Evolutionary conservation across 2,329 filamentous ascomycete genomes (phyloP), one percentile per base, ranked within the genome.

Genomic region (Botryosphaeria dothidea): DNA sequence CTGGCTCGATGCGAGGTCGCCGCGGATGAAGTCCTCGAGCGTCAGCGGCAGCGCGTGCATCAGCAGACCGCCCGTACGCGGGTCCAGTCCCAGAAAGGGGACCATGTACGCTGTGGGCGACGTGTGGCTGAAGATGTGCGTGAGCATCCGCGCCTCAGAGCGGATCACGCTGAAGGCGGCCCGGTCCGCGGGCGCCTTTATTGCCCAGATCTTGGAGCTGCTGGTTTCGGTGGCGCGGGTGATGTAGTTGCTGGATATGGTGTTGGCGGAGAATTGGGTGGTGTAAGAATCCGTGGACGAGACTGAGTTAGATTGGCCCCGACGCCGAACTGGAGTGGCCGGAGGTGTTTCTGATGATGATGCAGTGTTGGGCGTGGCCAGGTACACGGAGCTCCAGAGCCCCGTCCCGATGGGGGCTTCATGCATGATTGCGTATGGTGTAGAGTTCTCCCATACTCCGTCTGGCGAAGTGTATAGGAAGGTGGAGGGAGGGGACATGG

Each of bases 371-470:
- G 36, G 61, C 23, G 29, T 69, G 6, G 74, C 76, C 6, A 75
- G 68, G 66, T 75, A 77, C 0, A 78, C 75, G 68, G 76, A 71
- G 64, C 75, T 77, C 76, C 76, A 78, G 17, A 71, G 67, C 11
- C 76, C 76, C 17, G 68, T 69, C 17, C 76, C 76, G 13, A 78
- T 71, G 3, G 68, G 49, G 1, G 69, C 41, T 68, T 73, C 65
- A 71, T 74, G 21, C 36, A 73, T 68, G 4, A 69, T 67, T 46
- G 41, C 19, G 21, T 64, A 64, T 4, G 49, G 25, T 5, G 52
- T 57, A 4, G 62, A 27, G 31, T 56, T 64, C 31, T 64, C 62
- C 51, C 38, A 41, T 17, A 64, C 62, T 29, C 62, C 62, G 23
- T 64, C 62, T 17, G 38, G 27, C 11, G 56, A 60, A 29, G 56